Percentiles rank a stretch among this genome's conserved stretches.
phyloP scores from a whole-genome alignment of 805 yeast species.

The Grigorovia transvaalensis region DNA sequence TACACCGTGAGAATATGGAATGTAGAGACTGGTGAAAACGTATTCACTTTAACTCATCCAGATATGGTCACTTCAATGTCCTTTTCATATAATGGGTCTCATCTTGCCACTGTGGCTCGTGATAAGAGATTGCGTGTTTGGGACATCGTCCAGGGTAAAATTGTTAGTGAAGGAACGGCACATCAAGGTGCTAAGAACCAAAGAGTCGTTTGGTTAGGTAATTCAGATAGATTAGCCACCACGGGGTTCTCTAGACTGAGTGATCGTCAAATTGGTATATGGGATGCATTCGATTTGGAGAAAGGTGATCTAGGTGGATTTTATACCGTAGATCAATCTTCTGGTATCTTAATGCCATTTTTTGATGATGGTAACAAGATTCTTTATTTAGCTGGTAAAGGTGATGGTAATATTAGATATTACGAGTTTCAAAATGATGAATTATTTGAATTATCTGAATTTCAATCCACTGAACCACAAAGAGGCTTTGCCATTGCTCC shows the following conservation, averaged over 20 bases:
- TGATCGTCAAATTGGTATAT: conserved; percentile 90
- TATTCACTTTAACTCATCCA: conserved; percentile 68
- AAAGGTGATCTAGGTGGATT: conserved; percentile 88
- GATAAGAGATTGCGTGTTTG: conserved; percentile 86
- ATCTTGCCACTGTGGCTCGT: conserved; percentile 79
- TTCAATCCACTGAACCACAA: conserved; percentile 82
- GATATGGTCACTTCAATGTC: conserved; percentile 90
- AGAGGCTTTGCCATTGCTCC: conserved; percentile 93
- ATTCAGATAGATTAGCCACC: conserved; percentile 72
- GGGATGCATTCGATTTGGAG: conserved; percentile 70
- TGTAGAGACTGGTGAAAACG: conserved; percentile 59
- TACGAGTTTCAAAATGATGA: conserved; percentile 82
- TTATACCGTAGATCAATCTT: conserved; percentile 73
- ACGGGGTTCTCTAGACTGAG: conserved; percentile 90
- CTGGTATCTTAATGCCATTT: conserved; percentile 89
- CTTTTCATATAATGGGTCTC: conserved; percentile 82
- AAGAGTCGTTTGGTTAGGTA: conserved; percentile 85
- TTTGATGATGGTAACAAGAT: conserved; percentile 74
- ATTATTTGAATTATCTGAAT: conserved; percentile 78
- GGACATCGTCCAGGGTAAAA: conserved; percentile 70
- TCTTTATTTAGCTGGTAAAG: conserved; percentile 88
- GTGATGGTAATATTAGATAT: conserved; percentile 95
- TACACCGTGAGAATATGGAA: conserved; percentile 90
- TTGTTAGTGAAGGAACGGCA: conserved; percentile 76
- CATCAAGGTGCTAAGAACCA: conserved; percentile 90